Evolutionary conservation across 768 basidiomycete species (phyloP).

Genomic region (Daedaleopsis sinensis): DNA sequence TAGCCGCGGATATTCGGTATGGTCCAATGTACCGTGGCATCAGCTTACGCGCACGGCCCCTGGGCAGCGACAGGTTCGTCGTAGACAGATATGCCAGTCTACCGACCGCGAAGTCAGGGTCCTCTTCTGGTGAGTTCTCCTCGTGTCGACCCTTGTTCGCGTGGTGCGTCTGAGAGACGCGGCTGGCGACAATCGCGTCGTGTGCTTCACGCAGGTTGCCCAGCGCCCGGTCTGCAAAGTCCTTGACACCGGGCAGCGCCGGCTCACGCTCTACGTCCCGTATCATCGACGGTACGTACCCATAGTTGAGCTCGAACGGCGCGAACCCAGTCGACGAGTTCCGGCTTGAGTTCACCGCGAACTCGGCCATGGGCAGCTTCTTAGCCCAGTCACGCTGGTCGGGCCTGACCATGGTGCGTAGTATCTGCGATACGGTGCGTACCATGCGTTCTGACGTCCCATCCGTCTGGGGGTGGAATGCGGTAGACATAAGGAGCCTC

Average conservation of each 20-base stretch:
- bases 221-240: constrained; percentile 29
- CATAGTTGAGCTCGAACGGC: constrained; percentile 34
- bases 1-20: constrained; percentile 29
- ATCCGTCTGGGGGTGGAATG: constrained; percentile 38
- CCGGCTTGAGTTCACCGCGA: constrained; percentile 39
- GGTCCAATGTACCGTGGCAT: constrained; percentile 43
- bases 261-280: neutral
- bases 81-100: constrained; percentile 41
- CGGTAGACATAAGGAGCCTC: constrained; percentile 30
- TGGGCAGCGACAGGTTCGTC: constrained; percentile 38
- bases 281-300: constrained; percentile 18
- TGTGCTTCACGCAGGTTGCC: constrained; percentile 35
- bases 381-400: constrained; percentile 36
- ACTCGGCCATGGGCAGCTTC: constrained; percentile 37
- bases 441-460: constrained; percentile 24
- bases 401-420: constrained; percentile 5
- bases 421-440: constrained; percentile 17
- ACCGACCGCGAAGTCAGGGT: constrained; percentile 24
- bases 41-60: constrained; percentile 37
- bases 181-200: constrained; percentile 39
- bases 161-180: constrained; percentile 32
- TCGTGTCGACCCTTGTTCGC: constrained; percentile 29
- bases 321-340: constrained; percentile 38
- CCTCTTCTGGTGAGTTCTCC: neutral
- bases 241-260: constrained; percentile 23